Evolutionary conservation across 2,329 filamentous ascomycete species (phyloP).

Genomic region (Fusarium pininemorale): DNA sequence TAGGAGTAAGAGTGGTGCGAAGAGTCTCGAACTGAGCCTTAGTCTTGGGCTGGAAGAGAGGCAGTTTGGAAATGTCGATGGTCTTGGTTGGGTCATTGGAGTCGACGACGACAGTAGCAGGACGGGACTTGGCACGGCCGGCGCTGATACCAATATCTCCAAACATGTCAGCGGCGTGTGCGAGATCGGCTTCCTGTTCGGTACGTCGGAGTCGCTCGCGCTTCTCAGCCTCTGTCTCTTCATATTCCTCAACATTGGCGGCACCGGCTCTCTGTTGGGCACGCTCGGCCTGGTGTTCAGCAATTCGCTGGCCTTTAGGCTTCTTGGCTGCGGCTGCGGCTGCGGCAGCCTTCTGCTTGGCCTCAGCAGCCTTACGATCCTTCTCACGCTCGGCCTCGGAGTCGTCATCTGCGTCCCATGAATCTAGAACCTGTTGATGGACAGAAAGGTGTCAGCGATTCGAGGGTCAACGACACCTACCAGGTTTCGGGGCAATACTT

Average conservation of each 20-base stretch:
- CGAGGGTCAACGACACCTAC: no score
- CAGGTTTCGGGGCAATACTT: constrained; percentile 45
- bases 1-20: constrained; percentile 79
- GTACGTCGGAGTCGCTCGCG: constrained; percentile 79
- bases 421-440: constrained; percentile 81
- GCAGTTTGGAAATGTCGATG: constrained; percentile 81
- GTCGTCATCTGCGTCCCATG: constrained; percentile 97
- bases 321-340: constrained; percentile 92
- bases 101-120: constrained; percentile 74
- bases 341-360: constrained; percentile 88
- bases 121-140: constrained; percentile 73
- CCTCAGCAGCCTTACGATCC: constrained; percentile 84
- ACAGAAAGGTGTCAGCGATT: background rate
- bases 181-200: constrained; percentile 88
- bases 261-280: constrained; percentile 61
- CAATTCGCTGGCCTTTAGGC: constrained; percentile 84
- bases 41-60: constrained; percentile 88
- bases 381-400: constrained; percentile 97
- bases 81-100: constrained; percentile 77
- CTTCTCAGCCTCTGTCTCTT: constrained; percentile 77
- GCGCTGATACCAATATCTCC: constrained; percentile 74
- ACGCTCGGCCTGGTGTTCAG: constrained; percentile 75
- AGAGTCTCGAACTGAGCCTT: constrained; percentile 87
- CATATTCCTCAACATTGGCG: constrained; percentile 69
- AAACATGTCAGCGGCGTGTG: constrained; percentile 91